phyloP scores from a whole-genome alignment of 2,329 filamentous ascomycete genomes.

The Trichoderma sp. region DNA sequence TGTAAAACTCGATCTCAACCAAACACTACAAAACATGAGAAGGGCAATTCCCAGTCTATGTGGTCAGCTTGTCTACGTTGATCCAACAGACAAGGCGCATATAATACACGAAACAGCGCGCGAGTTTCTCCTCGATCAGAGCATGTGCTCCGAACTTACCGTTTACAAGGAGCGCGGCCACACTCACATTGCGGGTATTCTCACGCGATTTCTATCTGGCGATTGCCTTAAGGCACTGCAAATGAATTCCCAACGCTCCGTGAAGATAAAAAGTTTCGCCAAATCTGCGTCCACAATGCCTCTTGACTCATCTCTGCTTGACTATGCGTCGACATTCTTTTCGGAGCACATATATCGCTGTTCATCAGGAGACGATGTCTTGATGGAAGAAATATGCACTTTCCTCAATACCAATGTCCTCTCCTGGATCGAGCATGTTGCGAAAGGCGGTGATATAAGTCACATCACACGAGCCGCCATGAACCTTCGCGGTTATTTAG shows the following conservation, averaged over 20 bases:
- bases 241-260: not conserved
- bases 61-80: slow-evolving; percentile 1
- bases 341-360: not conserved
- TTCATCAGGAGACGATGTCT: not conserved
- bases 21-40: not conserved
- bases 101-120: slow-evolving; percentile 1
- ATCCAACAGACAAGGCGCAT: not conserved
- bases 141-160: not conserved
- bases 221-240: not conserved
- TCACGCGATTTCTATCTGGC: not conserved
- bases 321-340: not conserved
- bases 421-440: slow-evolving; percentile 6
- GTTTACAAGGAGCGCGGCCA: not conserved
- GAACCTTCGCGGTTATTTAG: not conserved
- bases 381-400: not conserved
- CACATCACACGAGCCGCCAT: not conserved
- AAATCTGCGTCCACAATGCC: not conserved
- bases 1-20: slow-evolving; percentile 7
- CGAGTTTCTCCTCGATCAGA: not conserved
- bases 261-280: not conserved
- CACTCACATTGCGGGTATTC: not conserved
- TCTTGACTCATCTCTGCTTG: not conserved
- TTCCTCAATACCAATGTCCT: not conserved
- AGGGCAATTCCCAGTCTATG: not conserved
- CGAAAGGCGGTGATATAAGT: not conserved